Evolutionary conservation across 1,284 basidiomycete genomes (phyloP), one percentile per base, ranked within the genome.

Genomic region (Trametes polyzona): DNA sequence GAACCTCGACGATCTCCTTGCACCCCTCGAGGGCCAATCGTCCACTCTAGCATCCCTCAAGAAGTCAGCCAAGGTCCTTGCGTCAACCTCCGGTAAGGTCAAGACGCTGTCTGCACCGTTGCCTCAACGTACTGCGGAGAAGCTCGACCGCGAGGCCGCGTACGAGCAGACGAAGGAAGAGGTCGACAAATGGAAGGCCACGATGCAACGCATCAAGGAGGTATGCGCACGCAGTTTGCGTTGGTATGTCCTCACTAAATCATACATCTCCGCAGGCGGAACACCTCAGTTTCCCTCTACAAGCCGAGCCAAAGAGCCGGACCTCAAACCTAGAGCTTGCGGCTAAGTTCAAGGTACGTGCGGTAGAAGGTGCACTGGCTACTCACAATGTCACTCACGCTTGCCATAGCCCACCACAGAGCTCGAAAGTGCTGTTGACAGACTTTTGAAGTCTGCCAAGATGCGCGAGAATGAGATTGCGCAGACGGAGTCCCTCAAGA

Each of bases 91-190:
- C 75, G 72, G 77, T 35, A 75, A 77, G 35, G 69, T 75, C 23
- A 85, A 87, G 55, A 83, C 90, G 0, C 78, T 98, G 2, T 75
- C 92, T 3, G 95, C 94, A 0, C 97, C 97, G 0, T 78, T 98
- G 1, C 94, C 95, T 2, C 86, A 88, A 24, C 83, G 94, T 30
- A 84, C 88, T 0, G 93, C 98, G 71, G 95, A 98, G 62, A 87
- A 92, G 42, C 75, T 98, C 1, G 95, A 98, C 67, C 87, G 96
- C 41, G 87, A 95, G 70, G 96, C 95, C 3, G 97, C 96, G 0
- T 98, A 98, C 72, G 92, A 95, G 67, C 84, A 91, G 72, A 97
- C 95, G 3, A 94, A 93, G 69, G 84, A 86, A 64, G 96, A 98
- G 71, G 91, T 96, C 2, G 86, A 93, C 63, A 97, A 96, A 75